Evolutionary conservation across 306 rosid genomes (phyloP), one percentile per base, ranked within the genome.

Genomic region (Sesbania bispinosa): DNA sequence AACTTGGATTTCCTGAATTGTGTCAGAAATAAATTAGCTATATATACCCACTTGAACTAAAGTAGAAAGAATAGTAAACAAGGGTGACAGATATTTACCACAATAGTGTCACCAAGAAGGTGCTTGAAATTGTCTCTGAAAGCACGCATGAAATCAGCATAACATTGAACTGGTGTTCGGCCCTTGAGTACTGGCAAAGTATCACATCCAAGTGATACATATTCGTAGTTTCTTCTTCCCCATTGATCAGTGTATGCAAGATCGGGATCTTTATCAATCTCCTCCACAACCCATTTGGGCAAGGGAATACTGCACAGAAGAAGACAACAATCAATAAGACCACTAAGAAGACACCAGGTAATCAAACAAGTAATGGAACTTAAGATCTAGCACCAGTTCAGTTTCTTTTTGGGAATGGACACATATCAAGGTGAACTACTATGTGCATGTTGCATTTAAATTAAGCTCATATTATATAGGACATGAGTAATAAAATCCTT

Each of bases 211-310:
- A 95, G 92, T 7, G 99, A 95, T 32, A 91, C 0, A 76, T 91
- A 95, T 81, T 95, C 99, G 4, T 72, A 58, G 70, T 95, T 95
- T 79, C 97, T 88, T 70, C 85, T 86, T 30, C 99, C 97, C 99
- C 99, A 95, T 78, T 91, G 97, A 84, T 95, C 99, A 24, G 96
- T 91, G 52, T 89, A 95, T 18, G 93, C 96, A 62, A 95, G 92
- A 82, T 95, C 93, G 6, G 64, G 88, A 62, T 95, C 99, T 15
- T 78, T 83, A 2, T 89, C 75, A 19, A 88, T 82, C 79, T 95
- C 99, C 61, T 91, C 99, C 46, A 42, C 86, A 21, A 24, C 99
- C 99, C 99, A 95, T 66, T 82, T 89, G 11, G 99, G 99, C 70
- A 95, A 69, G 29, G 99, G 99, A 84, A 95, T 95, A 9, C 99